Percentiles rank a stretch among this genome's conserved stretches.
phyloP scores from a whole-genome alignment of 78 protist species.

The Andalucia godoyi region DNA sequence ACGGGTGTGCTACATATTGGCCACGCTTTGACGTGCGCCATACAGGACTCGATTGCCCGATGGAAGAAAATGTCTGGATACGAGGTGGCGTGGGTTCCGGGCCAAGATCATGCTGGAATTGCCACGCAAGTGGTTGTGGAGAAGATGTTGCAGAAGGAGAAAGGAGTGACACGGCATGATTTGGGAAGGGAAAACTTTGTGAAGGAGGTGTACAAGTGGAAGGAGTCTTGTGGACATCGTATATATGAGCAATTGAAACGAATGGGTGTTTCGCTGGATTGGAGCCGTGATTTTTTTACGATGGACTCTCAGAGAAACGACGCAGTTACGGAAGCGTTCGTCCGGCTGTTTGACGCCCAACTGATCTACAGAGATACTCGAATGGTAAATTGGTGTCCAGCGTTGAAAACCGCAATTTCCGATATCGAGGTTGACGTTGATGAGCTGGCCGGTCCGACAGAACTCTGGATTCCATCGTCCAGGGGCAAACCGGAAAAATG shows the following conservation, averaged over 20 bases:
- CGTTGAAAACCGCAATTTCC: constrained; percentile 77
- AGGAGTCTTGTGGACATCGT: constrained; percentile 31
- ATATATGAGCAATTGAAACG: constrained; percentile 38
- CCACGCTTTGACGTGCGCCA: constrained; percentile 79
- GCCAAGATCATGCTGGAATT: constrained; percentile 93
- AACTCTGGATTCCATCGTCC: not conserved
- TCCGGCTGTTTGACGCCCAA: constrained; percentile 25
- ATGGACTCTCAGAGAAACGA: constrained; percentile 26
- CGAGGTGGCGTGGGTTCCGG: constrained; percentile 70
- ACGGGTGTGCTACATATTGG: constrained; percentile 94
- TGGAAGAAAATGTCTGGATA: not conserved
- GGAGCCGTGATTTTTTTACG: constrained; percentile 78
- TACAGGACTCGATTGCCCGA: constrained; percentile 36
- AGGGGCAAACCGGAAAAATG: too few species aligned
- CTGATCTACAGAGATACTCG: constrained; percentile 48
- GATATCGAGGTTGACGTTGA: constrained; percentile 63
- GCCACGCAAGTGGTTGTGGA: constrained; percentile 89
- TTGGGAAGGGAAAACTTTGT: constrained; percentile 52
- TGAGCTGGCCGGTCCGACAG: not conserved
- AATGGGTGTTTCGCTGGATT: constrained; percentile 77
- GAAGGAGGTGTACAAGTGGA: constrained; percentile 74
- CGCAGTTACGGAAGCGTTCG: constrained; percentile 75
- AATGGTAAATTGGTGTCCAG: constrained; percentile 79
- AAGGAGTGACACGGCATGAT: constrained; percentile 25
- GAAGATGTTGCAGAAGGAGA: not conserved